Evolutionary conservation across 1,284 basidiomycete species (phyloP).

Genomic region (Abortiporus biennis): DNA sequence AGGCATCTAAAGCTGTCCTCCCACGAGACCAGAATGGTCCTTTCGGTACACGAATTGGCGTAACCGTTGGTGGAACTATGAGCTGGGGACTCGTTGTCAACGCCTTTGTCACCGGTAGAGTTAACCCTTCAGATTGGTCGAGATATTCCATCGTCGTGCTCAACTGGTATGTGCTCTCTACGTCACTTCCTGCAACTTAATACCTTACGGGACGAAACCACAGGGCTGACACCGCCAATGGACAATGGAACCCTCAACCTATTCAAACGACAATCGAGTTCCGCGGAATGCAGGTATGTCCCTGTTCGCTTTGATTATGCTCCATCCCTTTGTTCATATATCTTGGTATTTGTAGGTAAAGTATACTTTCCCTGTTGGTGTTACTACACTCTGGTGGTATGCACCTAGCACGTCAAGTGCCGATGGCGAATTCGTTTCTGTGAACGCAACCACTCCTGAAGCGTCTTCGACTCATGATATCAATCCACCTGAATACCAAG

Average conservation of each 20-base stretch:
- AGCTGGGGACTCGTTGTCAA: conserved; percentile 56
- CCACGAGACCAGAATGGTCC: conserved; percentile 65
- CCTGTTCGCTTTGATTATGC: conserved; percentile 2
- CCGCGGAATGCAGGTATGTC: conserved; percentile 53
- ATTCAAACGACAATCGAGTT: conserved; percentile 66
- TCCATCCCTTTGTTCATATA: not conserved
- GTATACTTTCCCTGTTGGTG: conserved; percentile 64
- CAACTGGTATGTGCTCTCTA: conserved; percentile 34
- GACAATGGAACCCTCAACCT: conserved; percentile 54
- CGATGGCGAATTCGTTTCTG: too few relatives aligned
- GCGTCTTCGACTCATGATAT: not conserved
- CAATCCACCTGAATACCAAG: not conserved
- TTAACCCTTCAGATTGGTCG: conserved; percentile 48
- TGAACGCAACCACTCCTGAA: too few relatives aligned
- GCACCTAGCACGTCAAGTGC: conserved; percentile 16
- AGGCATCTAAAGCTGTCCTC: conserved; percentile 65
- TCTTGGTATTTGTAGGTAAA: conserved; percentile 34
- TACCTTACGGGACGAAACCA: not conserved
- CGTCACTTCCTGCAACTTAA: conserved; percentile 2
- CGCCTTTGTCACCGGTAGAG: conserved; percentile 58
- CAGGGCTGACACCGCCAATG: conserved; percentile 45
- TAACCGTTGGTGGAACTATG: conserved; percentile 49
- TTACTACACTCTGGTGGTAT: conserved; percentile 43
- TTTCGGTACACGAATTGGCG: conserved; percentile 60
- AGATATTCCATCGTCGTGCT: conserved; percentile 67